Evolutionary conservation across 257 asterid species (phyloP).

Genomic region (Salvia miltiorrhiza): DNA sequence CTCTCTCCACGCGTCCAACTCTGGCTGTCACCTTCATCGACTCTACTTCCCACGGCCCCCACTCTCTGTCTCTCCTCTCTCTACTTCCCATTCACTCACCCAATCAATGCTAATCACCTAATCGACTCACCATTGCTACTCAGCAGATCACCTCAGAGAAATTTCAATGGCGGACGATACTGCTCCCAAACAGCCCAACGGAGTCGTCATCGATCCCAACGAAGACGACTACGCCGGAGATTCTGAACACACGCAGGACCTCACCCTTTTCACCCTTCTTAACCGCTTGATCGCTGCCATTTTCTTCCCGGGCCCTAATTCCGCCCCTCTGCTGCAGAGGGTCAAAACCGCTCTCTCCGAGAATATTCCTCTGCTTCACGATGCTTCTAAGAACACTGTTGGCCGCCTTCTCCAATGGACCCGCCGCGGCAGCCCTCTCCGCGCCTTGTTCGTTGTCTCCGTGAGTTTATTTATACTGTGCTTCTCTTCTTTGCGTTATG

Average conservation of each 20-base stretch:
- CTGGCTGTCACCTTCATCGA: background rate
- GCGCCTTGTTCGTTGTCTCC: constrained; percentile 70
- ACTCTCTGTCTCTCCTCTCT: background rate
- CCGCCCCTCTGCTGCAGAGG: constrained; percentile 44
- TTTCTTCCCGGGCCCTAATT: constrained; percentile 44
- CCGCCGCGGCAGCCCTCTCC: constrained; percentile 71
- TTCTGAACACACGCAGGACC: constrained; percentile 13
- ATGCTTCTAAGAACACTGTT: constrained; percentile 59
- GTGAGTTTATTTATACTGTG: constrained; percentile 38
- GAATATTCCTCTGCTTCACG: constrained; percentile 63
- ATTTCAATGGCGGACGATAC: constrained; percentile 35
- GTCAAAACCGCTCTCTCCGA: constrained; percentile 43
- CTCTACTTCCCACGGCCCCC: background rate
- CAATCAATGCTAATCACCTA: background rate
- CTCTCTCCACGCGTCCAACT: constrained; percentile 3
- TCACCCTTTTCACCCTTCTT: constrained; percentile 52
- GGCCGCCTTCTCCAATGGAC: constrained; percentile 54
- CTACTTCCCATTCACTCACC: background rate
- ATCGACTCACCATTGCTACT: background rate
- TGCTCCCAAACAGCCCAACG: constrained; percentile 32
- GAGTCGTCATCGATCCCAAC: constrained; percentile 16
- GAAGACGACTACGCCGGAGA: constrained; percentile 12
- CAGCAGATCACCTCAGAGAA: background rate
- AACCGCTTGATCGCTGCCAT: constrained; percentile 49
- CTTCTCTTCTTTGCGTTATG: background rate